These are phyloP conservation scores for Cornus suecica DNA, from an alignment of 148 eudicot species.

Conservation along the genomic window DNA sequence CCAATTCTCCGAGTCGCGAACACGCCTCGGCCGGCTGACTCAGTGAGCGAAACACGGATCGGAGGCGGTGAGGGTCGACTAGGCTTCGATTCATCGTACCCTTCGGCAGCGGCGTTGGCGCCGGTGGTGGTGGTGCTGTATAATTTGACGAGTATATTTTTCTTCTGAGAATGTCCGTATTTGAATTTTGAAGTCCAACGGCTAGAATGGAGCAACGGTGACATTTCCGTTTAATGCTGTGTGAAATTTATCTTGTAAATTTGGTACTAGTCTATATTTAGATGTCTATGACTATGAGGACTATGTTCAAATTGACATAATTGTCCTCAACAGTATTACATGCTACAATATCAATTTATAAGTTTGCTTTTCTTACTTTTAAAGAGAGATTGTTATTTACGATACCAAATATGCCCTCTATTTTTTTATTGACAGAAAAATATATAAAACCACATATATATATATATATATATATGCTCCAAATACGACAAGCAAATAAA, in stretches of 20 bases:
- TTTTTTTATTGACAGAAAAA: too few relatives aligned
- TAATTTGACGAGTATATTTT: slow-evolving; percentile 14
- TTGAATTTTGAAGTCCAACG: slow-evolving; percentile 37
- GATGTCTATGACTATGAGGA: neutral
- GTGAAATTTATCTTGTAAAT: too few relatives aligned
- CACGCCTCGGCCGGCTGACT: slow-evolving; percentile 77
- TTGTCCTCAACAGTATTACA: neutral
- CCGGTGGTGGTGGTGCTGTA: slow-evolving; percentile 10
- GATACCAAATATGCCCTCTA: too few relatives aligned
- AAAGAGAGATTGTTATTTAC: too few relatives aligned
- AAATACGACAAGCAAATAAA: too few relatives aligned
- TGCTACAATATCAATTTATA: too few relatives aligned
- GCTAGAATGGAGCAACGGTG: slow-evolving; percentile 25
- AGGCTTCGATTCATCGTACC: slow-evolving; percentile 12
- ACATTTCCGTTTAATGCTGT: slow-evolving; percentile 23
- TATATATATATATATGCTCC: too few relatives aligned
- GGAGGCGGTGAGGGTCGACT: slow-evolving; percentile 62
- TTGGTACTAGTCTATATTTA: too few relatives aligned
- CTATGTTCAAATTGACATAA: neutral
- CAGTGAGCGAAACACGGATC: slow-evolving; percentile 59
- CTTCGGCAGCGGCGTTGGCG: slow-evolving; percentile 13
- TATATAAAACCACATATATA: too few relatives aligned
- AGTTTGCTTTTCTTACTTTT: too few relatives aligned
- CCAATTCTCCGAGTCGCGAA: slow-evolving; percentile 65
- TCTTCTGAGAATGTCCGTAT: neutral